Evolutionary conservation across 306 rosid genomes (phyloP).

Genomic region (Vigna angularis): DNA sequence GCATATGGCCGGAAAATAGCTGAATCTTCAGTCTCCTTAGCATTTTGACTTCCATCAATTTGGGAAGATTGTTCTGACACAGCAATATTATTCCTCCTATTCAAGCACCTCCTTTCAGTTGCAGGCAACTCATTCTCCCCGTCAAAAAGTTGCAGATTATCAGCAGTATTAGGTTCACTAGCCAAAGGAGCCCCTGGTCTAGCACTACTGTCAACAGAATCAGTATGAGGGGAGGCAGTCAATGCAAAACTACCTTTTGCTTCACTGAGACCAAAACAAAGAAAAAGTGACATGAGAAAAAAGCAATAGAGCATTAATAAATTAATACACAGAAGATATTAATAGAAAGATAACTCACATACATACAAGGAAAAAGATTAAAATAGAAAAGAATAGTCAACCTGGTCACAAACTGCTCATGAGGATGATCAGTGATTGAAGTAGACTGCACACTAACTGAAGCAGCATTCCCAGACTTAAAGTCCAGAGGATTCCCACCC

Average conservation of each 20-base stretch:
- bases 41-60: slow-evolving; percentile 69
- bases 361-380: neutral
- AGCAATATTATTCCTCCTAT: slow-evolving; percentile 56
- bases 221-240: slow-evolving; percentile 89
- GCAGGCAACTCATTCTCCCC: slow-evolving; percentile 65
- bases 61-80: slow-evolving; percentile 76
- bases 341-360: slow-evolving; percentile 29
- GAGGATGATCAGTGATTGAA: slow-evolving; percentile 80
- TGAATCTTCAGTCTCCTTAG: slow-evolving; percentile 84
- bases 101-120: slow-evolving; percentile 60
- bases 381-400: slow-evolving; percentile 28
- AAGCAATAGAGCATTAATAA: slow-evolving; percentile 24
- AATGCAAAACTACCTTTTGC: slow-evolving; percentile 87
- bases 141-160: slow-evolving; percentile 83
- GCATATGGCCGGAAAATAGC: slow-evolving; percentile 86
- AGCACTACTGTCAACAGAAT: slow-evolving; percentile 88
- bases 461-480: slow-evolving; percentile 71
- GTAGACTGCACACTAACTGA: slow-evolving; percentile 91
- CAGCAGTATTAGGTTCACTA: slow-evolving; percentile 86
- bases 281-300: slow-evolving; percentile 20
- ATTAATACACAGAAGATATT: slow-evolving; percentile 4
- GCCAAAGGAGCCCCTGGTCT: slow-evolving; percentile 69
- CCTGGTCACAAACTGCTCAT: slow-evolving; percentile 79
- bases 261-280: slow-evolving; percentile 60
- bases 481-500: slow-evolving; percentile 94